Percentiles rank a stretch among this genome's conserved stretches.
These are phyloP conservation scores for Papiliotrema nemorosa DNA, from an alignment of 1,284 basidiomycete species.

Conservation along the genomic window DNA sequence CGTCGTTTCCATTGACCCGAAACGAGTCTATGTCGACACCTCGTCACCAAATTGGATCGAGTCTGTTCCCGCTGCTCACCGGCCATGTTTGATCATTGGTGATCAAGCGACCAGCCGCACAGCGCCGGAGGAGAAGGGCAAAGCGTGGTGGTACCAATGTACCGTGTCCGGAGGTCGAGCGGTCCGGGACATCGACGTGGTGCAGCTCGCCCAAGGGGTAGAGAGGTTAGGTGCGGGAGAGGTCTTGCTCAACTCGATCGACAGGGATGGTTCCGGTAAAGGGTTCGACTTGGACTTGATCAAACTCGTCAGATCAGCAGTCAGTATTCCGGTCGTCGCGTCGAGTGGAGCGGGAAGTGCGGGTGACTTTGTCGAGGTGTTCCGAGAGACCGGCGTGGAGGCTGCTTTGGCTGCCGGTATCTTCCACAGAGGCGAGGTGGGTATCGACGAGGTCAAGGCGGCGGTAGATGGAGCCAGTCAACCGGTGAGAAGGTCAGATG, in stretches of 20 bases:
- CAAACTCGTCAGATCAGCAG: slow-evolving; percentile 67
- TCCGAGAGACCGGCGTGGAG: slow-evolving; percentile 73
- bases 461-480: slow-evolving; percentile 57
- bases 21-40: slow-evolving; percentile 76
- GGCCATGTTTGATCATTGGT: slow-evolving; percentile 39
- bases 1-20: slow-evolving; percentile 95
- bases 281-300: slow-evolving; percentile 91
- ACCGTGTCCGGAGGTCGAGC: slow-evolving; percentile 93
- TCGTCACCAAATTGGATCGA: slow-evolving; percentile 59
- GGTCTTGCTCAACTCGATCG: slow-evolving; percentile 92
- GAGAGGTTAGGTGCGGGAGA: slow-evolving; percentile 92
- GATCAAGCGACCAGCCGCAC: slow-evolving; percentile 54
- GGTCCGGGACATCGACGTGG: slow-evolving; percentile 80
- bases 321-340: slow-evolving; percentile 89
- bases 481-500: slow-evolving; percentile 28
- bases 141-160: slow-evolving; percentile 98
- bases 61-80: slow-evolving; percentile 57
- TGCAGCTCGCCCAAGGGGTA: slow-evolving; percentile 84
- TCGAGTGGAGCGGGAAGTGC: slow-evolving; percentile 84
- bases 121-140: slow-evolving; percentile 60
- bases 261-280: slow-evolving; percentile 87
- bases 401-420: slow-evolving; percentile 96
- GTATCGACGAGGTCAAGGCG: slow-evolving; percentile 63
- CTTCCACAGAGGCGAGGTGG: slow-evolving; percentile 88
- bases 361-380: slow-evolving; percentile 84